Evolutionary conservation across 441 rosid genomes (phyloP).

Genomic region (Aquilaria agallochum): DNA sequence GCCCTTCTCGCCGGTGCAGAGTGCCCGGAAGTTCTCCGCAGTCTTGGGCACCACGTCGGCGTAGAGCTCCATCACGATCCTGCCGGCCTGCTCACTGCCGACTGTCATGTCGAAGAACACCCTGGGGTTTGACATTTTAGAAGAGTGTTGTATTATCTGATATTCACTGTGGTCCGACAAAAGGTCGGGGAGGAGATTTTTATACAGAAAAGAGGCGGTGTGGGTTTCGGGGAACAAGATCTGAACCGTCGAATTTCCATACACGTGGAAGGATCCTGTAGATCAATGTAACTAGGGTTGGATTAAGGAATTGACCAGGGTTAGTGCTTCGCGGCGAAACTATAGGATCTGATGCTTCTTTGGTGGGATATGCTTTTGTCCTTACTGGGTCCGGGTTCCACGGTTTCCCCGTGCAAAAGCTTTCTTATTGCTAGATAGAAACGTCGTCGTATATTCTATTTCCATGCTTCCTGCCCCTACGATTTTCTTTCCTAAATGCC

Average conservation of each 20-base stretch:
- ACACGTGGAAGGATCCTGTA: constrained; percentile 39
- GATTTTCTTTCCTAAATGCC: no score
- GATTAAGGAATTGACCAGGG: constrained; percentile 29
- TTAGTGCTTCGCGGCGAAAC: constrained; percentile 17
- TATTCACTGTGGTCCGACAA: not conserved
- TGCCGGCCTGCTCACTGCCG: constrained; percentile 47
- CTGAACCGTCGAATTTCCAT: constrained; percentile 17
- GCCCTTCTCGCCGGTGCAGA: constrained; percentile 25
- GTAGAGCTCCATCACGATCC: constrained; percentile 72
- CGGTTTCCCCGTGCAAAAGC: no score
- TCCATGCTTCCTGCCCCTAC: no score
- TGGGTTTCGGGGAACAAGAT: constrained; percentile 8
- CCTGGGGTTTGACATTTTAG: constrained; percentile 46
- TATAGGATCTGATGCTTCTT: constrained; percentile 19
- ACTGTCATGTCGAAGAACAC: constrained; percentile 67
- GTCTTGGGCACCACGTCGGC: constrained; percentile 58
- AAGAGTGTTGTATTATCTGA: not conserved
- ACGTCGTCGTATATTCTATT: no score
- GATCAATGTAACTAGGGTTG: constrained; percentile 26
- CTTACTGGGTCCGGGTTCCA: no score
- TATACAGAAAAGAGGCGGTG: constrained; percentile 33
- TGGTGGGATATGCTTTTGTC: constrained; percentile 18
- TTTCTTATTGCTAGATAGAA: no score
- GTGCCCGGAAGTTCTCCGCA: constrained; percentile 71
- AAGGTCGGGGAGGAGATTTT: not conserved